Base-by-base conservation (phyloP, 768 basidiomycete species). In the Cyathus striatus region DNA sequence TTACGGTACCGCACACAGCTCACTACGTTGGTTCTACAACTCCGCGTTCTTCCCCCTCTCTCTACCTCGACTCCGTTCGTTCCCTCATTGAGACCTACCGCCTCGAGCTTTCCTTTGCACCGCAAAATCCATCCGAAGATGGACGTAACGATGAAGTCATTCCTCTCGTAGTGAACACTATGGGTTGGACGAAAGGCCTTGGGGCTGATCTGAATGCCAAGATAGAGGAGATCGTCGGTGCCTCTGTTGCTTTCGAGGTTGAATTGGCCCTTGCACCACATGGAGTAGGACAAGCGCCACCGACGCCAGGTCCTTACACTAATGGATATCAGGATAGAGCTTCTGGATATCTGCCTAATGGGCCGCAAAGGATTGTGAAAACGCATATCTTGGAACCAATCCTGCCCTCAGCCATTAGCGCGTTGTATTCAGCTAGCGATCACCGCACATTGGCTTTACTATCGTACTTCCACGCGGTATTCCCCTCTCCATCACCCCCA, bases 121-220 rank as follows among this genome's bases (percentile, higher is more conserved):
- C 37, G 25, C 53, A 57, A 14, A 2, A 37, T 10, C 5, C 35
- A 38, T 33, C 49, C 6, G 58, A 60, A 3, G 60, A 63, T 4
- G 46, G 60, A 1, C 70, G 76, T 32, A 72, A 85, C 18, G 52
- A 57, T 5, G 80, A 85, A 38, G 47, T 64, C 21, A 78, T 93
- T 4, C 95, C 95, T 0, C 76, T 97, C 14, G 79, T 97, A 13
- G 77, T 98, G 41, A 99, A 98, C 58, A 97, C 90, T 0, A 94
- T 95, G 81, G 95, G 95, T 2, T 99, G 95, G 95, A 78, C 78
- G 4, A 97, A 94, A 59, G 95, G 95, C 5, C 78, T 96, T 2
- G 95, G 95, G 3, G 83, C 80, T 13, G 89, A 95, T 52, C 64
- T 98, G 9, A 76, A 80, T 2, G 58, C 57, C 12, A 76, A 76